Percentiles rank a stretch among this genome's conserved stretches.
These are phyloP conservation scores for Pseudozyma sp. DNA, from an alignment of 1,284 basidiomycete species.

Conservation along the genomic window DNA sequence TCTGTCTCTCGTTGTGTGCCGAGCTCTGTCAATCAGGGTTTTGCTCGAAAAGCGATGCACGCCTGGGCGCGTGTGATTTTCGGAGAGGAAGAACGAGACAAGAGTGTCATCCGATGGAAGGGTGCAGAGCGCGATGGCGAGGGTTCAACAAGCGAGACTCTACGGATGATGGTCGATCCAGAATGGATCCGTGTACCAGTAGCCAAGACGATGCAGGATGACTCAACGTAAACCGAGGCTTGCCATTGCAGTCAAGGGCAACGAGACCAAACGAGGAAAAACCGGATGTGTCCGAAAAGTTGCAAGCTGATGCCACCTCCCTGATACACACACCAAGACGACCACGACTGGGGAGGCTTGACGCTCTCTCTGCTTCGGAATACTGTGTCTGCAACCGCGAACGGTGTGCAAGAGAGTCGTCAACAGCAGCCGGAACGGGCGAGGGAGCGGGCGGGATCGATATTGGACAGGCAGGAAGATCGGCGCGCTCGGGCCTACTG, in stretches of 20 bases:
- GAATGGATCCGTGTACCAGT: not conserved
- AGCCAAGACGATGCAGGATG: constrained; percentile 22
- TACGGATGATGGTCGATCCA: not conserved
- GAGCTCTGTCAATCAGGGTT: constrained; percentile 11
- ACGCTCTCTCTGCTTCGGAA: too few relatives aligned
- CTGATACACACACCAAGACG: too few relatives aligned
- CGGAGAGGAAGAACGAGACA: not conserved
- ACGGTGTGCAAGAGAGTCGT: too few relatives aligned
- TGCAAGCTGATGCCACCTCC: too few relatives aligned
- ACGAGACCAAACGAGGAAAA: too few relatives aligned
- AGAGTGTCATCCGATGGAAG: constrained; percentile 1
- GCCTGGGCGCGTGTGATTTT: not conserved
- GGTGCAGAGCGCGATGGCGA: constrained; percentile 25
- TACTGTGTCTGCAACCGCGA: too few relatives aligned
- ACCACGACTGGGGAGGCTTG: too few relatives aligned
- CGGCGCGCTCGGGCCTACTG: constrained; percentile 10
- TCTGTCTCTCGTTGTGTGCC: not conserved
- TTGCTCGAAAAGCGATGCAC: not conserved
- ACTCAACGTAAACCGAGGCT: constrained; percentile 14
- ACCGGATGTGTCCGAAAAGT: too few relatives aligned
- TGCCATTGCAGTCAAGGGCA: too few relatives aligned
- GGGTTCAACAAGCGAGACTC: constrained; percentile 2
- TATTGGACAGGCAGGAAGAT: too few relatives aligned
- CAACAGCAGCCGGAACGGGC: not conserved
- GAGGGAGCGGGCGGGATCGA: too few relatives aligned